Conservation (phyloP, 306 rosid genomes). For the Comarum palustre region DNA sequence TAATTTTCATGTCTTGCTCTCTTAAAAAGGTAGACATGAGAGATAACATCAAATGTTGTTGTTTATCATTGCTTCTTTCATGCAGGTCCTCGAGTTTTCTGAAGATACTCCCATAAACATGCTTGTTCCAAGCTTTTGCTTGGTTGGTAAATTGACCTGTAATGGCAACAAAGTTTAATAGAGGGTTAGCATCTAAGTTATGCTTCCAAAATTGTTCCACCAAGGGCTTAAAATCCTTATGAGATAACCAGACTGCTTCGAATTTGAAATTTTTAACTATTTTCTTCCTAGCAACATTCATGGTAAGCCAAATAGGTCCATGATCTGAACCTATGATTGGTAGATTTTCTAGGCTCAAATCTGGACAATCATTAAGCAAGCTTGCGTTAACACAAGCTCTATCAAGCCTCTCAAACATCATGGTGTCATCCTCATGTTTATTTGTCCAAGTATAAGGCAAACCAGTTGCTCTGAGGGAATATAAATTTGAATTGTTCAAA, state of each 20-base stretch:
- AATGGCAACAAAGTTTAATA: neutral
- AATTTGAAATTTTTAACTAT: too few relatives aligned
- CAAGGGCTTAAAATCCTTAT: neutral
- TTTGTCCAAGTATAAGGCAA: neutral
- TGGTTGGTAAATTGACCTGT: neutral
- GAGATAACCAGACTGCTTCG: neutral
- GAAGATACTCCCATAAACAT: neutral
- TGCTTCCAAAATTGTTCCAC: neutral
- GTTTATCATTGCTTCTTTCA: neutral
- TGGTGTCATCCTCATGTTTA: neutral
- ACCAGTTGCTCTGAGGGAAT: neutral
- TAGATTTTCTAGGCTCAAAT: neutral
- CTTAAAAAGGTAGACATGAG: neutral
- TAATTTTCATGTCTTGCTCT: neutral
- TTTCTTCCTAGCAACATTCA: too few relatives aligned
- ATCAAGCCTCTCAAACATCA: neutral
- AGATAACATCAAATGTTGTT: neutral
- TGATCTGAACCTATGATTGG: neutral
- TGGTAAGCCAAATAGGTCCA: neutral
- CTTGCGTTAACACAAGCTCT: neutral
- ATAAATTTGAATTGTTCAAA: too few relatives aligned
- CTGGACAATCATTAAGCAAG: too few relatives aligned
- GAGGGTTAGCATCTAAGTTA: neutral
- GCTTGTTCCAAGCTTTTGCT: neutral
- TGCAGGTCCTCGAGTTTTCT: neutral